Evolutionary conservation across 2,329 filamentous ascomycete species (phyloP).

Genomic region (Claviceps sp.): DNA sequence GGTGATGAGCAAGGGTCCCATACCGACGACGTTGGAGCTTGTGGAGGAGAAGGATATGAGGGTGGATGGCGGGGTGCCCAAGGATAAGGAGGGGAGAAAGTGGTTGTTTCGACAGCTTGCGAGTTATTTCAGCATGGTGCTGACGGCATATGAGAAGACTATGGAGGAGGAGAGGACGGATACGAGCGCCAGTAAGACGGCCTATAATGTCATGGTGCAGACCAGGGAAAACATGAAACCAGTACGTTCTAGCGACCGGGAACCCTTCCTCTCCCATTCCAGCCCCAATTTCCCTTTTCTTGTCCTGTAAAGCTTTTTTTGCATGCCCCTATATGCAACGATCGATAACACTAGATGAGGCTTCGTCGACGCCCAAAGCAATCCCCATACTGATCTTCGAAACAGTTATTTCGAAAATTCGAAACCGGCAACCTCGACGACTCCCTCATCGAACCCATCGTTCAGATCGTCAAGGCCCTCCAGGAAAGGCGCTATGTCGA

Average conservation of each 20-base stretch:
- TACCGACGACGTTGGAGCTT: constrained; percentile 69
- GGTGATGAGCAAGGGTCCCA: constrained; percentile 60
- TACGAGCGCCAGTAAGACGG: constrained; percentile 68
- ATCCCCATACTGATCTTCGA: too few relatives aligned
- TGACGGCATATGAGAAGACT: constrained; percentile 73
- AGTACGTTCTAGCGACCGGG: constrained; percentile 20
- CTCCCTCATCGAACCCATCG: constrained; percentile 64
- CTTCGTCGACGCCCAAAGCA: background rate
- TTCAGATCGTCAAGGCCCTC: constrained; percentile 84
- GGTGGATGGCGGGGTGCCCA: constrained; percentile 48
- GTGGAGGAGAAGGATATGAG: constrained; percentile 86
- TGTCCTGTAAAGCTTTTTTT: too few relatives aligned
- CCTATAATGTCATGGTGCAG: constrained; percentile 73
- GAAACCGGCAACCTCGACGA: constrained; percentile 71
- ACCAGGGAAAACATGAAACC: constrained; percentile 80
- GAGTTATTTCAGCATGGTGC: constrained; percentile 93
- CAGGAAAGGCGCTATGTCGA: constrained; percentile 89
- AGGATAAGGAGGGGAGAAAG: constrained; percentile 49
- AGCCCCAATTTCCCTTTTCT: too few relatives aligned
- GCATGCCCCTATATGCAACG: background rate
- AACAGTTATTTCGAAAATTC: constrained; percentile 68
- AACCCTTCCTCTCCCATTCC: background rate
- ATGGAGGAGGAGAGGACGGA: constrained; percentile 51
- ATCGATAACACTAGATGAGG: background rate
- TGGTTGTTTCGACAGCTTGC: constrained; percentile 80